Evolutionary conservation across 2,329 filamentous ascomycete genomes (phyloP), one percentile per base, ranked within the genome.

Genomic region (Fusarium cicatricum): DNA sequence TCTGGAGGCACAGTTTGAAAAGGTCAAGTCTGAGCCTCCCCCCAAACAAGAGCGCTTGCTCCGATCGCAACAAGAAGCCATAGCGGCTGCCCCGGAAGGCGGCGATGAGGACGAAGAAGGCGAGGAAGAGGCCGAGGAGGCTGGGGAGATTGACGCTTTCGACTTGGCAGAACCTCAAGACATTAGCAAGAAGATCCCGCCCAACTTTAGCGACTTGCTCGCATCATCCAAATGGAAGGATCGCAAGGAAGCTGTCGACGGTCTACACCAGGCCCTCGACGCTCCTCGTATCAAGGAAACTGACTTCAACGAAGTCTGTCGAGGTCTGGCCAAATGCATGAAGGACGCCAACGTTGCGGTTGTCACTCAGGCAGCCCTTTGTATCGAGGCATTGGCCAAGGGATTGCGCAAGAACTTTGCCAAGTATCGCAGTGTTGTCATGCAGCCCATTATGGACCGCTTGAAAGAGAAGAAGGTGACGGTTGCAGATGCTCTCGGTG

Each of bases 211-310:
- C 62, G 95, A 99, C 17, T 87, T 90, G 55, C 79, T 99, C 26
- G 89, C 85, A 0, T 98, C 94, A 10, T 89, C 93, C 1, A 99
- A 99, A 73, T 99, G 95, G 95, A 99, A 99, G 72, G 96, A 99
- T 65, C 85, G 95, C 58, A 99, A 99, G 75, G 95, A 99, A 66
- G 91, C 91, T 0, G 82, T 98, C 3, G 95, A 99, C 58, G 91
- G 86, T 10, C 82, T 97, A 0, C 89, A 88, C 66, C 84, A 85
- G 12, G 82, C 86, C 3, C 76, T 96, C 50, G 96, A 96, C 67
- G 89, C 96, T 34, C 92, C 94, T 12, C 85, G 89, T 58, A 97
- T 99, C 74, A 96, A 97, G 74, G 94, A 98, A 66, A 91, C 87
- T 7, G 89, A 91, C 49, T 98, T 92, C 70, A 86, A 89, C 72